Percentiles rank a stretch among this genome's conserved stretches.
Evolutionary conservation across 352 stramenopile species (phyloP).

Genomic region (Globisporangium paroecandrum): DNA sequence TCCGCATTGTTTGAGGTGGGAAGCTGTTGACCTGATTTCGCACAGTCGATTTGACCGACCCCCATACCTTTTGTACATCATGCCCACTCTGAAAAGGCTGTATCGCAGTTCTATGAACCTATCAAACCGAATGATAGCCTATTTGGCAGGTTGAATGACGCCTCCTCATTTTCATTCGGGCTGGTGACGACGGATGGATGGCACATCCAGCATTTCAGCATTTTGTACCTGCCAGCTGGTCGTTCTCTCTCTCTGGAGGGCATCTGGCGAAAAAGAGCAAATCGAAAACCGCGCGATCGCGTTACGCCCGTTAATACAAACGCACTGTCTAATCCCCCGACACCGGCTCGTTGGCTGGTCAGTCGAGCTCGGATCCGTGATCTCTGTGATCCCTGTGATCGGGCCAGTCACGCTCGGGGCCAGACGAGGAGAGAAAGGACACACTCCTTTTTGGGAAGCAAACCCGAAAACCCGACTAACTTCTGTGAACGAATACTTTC

Average conservation of each 20-base stretch:
- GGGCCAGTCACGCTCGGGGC: background rate
- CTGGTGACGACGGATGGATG: too few relatives aligned
- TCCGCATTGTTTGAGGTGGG: background rate
- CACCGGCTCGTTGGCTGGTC: background rate
- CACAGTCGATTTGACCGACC: background rate
- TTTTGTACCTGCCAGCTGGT: background rate
- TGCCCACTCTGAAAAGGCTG: background rate
- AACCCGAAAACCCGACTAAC: too few relatives aligned
- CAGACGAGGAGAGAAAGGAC: background rate
- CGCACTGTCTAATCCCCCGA: background rate
- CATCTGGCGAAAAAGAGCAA: constrained; percentile 1
- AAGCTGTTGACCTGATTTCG: background rate
- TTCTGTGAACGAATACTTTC: too few relatives aligned
- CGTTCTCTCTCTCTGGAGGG: background rate
- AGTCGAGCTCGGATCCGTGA: too few relatives aligned
- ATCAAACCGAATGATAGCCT: background rate
- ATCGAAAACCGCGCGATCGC: background rate
- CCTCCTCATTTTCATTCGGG: background rate
- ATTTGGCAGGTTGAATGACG: background rate
- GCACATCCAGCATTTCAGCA: background rate
- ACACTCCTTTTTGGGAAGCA: background rate
- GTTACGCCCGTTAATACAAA: constrained; percentile 2
- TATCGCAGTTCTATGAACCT: background rate
- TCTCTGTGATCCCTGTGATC: background rate
- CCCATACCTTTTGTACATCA: background rate